These are phyloP conservation scores for Kalanchoe fedtschenkoi DNA, from an alignment of 164 flowering plant species.

Conservation along the genomic window DNA sequence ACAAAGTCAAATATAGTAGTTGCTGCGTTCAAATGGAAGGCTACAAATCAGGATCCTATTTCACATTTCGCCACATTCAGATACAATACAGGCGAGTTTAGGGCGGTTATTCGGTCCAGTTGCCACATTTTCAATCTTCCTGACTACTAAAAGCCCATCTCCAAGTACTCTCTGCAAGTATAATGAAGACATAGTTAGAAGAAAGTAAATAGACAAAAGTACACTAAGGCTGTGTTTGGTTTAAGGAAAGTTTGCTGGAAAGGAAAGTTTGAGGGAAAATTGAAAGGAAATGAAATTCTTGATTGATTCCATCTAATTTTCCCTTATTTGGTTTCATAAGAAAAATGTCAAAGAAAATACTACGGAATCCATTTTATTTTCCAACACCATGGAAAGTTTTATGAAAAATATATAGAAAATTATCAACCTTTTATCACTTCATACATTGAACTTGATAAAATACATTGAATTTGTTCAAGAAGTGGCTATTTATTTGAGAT, in stretches of 20 bases:
- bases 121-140: conserved; percentile 96
- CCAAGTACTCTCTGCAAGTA: conserved; percentile 77
- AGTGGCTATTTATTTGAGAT: too few species aligned
- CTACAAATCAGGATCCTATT: neutral
- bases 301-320: too few species aligned
- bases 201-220: neutral
- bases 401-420: too few species aligned
- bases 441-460: too few species aligned
- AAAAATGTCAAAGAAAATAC: neutral
- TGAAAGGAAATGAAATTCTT: too few species aligned
- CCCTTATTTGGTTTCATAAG: too few species aligned
- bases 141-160: conserved; percentile 84
- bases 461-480: too few species aligned
- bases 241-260: too few species aligned
- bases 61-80: conserved; percentile 97
- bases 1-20: neutral
- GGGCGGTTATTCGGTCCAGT: conserved; percentile 91
- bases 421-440: too few species aligned
- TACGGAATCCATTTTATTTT: neutral
- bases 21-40: neutral
- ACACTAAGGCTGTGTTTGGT: too few species aligned
- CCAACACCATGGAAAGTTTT: too few species aligned
- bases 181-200: neutral
- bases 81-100: conserved; percentile 70
- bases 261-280: too few species aligned